Percentiles rank a stretch among this genome's conserved stretches.
These are phyloP conservation scores for Styphnolobium japonicum DNA, from an alignment of 306 rosid genomes.

Conservation along the genomic window DNA sequence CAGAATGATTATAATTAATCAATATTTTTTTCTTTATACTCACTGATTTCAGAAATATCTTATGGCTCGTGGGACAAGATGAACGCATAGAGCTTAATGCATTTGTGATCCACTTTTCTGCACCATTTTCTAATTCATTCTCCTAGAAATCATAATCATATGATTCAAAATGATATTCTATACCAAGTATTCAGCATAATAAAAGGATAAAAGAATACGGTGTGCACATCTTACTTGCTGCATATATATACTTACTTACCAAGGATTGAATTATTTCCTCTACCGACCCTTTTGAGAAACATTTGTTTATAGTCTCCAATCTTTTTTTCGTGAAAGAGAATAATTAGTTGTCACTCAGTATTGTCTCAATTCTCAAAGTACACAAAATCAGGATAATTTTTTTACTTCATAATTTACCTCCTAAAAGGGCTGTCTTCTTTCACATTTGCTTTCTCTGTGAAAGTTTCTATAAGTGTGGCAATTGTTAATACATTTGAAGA, in stretches of 20 bases:
- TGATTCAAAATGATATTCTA: not conserved
- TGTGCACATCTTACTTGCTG: not conserved
- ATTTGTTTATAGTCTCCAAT: constrained; percentile 20
- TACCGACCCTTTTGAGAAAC: constrained; percentile 31
- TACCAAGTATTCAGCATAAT: too few relatives aligned
- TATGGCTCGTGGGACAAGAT: constrained; percentile 2
- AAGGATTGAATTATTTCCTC: constrained; percentile 30
- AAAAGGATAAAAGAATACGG: not conserved
- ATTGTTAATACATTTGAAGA: constrained; percentile 13
- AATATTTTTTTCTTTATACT: not conserved
- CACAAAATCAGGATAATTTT: not conserved
- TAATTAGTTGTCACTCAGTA: not conserved
- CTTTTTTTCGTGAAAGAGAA: not conserved
- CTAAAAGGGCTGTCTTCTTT: constrained; percentile 4
- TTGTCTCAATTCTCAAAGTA: not conserved
- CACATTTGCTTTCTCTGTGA: not conserved
- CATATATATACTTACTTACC: not conserved
- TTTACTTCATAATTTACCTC: not conserved
- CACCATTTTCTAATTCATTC: constrained; percentile 15
- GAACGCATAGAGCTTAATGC: constrained; percentile 13
- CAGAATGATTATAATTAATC: not conserved
- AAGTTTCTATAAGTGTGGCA: not conserved
- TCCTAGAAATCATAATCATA: constrained; percentile 1
- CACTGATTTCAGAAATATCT: constrained; percentile 27
- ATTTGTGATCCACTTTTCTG: constrained; percentile 20